A percentile compares a stretch with the other conserved stretches of the same genome.
Conservation (phyloP, 2,329 filamentous ascomycete genomes). For the Beauveria australis region DNA sequence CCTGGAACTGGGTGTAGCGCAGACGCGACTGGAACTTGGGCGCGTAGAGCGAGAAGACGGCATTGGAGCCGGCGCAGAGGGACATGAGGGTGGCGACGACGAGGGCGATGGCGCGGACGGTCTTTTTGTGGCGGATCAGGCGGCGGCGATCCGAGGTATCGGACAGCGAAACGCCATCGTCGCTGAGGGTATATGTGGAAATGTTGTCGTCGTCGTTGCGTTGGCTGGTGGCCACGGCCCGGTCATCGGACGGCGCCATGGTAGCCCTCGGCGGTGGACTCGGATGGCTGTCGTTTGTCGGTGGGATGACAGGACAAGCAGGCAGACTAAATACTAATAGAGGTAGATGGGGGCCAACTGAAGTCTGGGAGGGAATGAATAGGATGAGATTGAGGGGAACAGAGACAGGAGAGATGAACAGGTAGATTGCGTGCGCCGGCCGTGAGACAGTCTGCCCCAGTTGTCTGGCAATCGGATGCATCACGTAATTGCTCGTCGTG, state of each 20-base stretch:
- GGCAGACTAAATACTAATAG: too few species aligned
- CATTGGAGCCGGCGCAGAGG: constrained; percentile 83
- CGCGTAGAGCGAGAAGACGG: constrained; percentile 89
- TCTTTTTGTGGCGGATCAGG: constrained; percentile 21
- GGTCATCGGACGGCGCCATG: constrained; percentile 4
- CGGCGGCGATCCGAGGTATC: constrained; percentile 15
- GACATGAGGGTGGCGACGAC: constrained; percentile 45
- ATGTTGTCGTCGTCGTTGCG: constrained; percentile 5
- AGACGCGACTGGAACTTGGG: constrained; percentile 81
- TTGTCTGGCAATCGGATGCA: background rate
- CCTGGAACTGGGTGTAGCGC: constrained; percentile 82
- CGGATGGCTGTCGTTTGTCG: background rate
- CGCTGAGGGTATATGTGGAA: constrained; percentile 11
- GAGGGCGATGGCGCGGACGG: constrained; percentile 42
- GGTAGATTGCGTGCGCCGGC: too few species aligned
- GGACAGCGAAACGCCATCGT: background rate
- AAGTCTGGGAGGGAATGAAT: too few species aligned
- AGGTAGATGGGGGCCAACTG: too few species aligned
- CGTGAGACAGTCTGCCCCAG: background rate
- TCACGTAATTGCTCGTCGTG: constrained; percentile 6
- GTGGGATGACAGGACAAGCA: background rate
- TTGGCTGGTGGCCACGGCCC: background rate
- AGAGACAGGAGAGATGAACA: too few species aligned
- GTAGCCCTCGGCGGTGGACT: constrained; percentile 1
- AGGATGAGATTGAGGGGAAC: too few species aligned